phyloP scores from a whole-genome alignment of 352 stramenopile species.

The Sclerospora graminicola region DNA sequence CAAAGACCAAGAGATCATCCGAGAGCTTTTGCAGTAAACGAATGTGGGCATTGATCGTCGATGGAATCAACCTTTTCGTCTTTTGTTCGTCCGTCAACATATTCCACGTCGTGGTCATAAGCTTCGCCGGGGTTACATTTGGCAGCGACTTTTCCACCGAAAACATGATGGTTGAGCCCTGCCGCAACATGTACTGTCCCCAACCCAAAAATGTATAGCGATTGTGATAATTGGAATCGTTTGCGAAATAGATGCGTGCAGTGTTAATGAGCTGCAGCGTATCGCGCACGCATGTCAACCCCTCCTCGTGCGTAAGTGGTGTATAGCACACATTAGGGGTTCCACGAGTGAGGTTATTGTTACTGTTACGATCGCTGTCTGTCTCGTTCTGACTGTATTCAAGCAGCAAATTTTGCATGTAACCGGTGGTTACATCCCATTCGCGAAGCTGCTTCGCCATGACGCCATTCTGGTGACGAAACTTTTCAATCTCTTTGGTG shows the following conservation, averaged over 20 bases:
- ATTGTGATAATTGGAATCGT: slow-evolving; percentile 17
- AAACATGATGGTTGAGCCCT: slow-evolving; percentile 39
- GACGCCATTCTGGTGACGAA: slow-evolving; percentile 33
- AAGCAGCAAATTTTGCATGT: slow-evolving; percentile 47
- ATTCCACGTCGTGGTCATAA: slow-evolving; percentile 31
- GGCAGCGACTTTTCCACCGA: slow-evolving; percentile 31
- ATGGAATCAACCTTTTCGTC: slow-evolving; percentile 26
- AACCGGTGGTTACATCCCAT: slow-evolving; percentile 38
- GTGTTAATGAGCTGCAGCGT: slow-evolving; percentile 25
- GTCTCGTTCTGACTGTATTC: slow-evolving; percentile 22
- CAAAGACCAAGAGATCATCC: slow-evolving; percentile 32
- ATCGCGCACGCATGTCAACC: slow-evolving; percentile 9
- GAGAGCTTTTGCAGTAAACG: slow-evolving; percentile 33
- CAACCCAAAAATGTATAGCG: slow-evolving; percentile 38
- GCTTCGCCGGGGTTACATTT: slow-evolving; percentile 12
- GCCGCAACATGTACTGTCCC: slow-evolving; percentile 30
- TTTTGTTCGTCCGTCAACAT: slow-evolving; percentile 25
- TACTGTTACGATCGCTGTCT: slow-evolving; percentile 13
- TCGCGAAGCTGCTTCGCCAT: slow-evolving; percentile 29
- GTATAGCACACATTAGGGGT: slow-evolving; percentile 21
- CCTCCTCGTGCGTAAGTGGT: slow-evolving; percentile 28
- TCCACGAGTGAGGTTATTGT: slow-evolving; percentile 9
- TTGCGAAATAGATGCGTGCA: slow-evolving; percentile 22
- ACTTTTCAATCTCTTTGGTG: slow-evolving; percentile 31
- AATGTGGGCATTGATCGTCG: slow-evolving; percentile 27